Base-by-base conservation (phyloP, 2,329 filamentous ascomycete species). In the Plenodomus lindquistii region DNA sequence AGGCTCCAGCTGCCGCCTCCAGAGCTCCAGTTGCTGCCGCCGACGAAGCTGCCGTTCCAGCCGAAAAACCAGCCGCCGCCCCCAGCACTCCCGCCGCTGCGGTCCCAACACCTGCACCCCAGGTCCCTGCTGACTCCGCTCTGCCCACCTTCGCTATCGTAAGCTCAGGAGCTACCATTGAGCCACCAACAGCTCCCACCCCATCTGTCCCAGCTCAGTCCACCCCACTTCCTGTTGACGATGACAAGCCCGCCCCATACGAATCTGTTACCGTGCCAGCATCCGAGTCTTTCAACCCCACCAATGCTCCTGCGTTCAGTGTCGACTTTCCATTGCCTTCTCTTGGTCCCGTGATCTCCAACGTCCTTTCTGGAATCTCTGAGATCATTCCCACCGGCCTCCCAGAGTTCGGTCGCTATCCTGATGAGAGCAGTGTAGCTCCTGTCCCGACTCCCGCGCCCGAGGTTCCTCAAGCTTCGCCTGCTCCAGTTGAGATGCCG, bases 101-200 rank as follows among this genome's bases (percentile, higher is more conserved):
- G 15, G 27, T 31, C 4, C 27, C 27, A 31, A 31, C 52, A 5
- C 39, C 44, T 35, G 43, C 48, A 10, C 31, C 52, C 15, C 36
- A 44, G 31, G 17, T 35, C 31, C 46, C 54, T 10, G 47, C 42
- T 15, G 52, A 55, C 29, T 52, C 57, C 9, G 21, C 35, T 4
- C 52, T 63, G 11, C 58, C 58, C 11, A 52, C 49, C 27, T 58
- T 63, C 29, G 52, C 53, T 16, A n/a, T 63, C 16, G 56, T 53
- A 15, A 52, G 50, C 6, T 59, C 59, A 4, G 57, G 55, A 19
- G 59, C 53, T 13, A 54, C 62, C 4, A 61, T 58, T 16, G 50
- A 52, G 2, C 57, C 56, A 44, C 50, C 54, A 7, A 48, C 52
- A 11, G 53, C 57, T 3, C 36, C 50, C 16, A 36, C 45, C 4